Evolutionary conservation across 2,329 filamentous ascomycete genomes (phyloP).

Genomic region (Epichloe amarillans): DNA sequence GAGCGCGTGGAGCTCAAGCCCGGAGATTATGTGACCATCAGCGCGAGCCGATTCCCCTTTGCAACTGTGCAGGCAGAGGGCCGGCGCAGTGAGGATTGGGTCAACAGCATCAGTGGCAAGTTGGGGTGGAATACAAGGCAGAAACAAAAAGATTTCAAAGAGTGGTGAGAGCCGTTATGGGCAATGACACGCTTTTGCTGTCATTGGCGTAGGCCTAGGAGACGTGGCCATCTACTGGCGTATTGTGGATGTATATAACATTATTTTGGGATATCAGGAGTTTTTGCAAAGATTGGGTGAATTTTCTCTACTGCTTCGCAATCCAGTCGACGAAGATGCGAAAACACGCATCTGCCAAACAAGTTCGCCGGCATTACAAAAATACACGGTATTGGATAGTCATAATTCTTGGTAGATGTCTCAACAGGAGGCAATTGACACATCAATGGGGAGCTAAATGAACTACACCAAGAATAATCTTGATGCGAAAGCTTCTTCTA

Average conservation of each 20-base stretch:
- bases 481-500: too few relatives aligned
- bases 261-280: neutral
- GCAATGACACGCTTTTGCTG: too few relatives aligned
- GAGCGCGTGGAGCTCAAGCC: slow-evolving; percentile 69
- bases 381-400: too few relatives aligned
- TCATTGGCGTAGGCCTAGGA: too few relatives aligned
- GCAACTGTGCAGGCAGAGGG: slow-evolving; percentile 61
- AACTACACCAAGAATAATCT: too few relatives aligned
- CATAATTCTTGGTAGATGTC: too few relatives aligned
- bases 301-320: neutral
- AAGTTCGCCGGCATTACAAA: too few relatives aligned
- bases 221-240: too few relatives aligned
- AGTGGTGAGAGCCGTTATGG: slow-evolving; percentile 21
- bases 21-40: slow-evolving; percentile 76
- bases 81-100: slow-evolving; percentile 62
- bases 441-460: too few relatives aligned
- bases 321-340: too few relatives aligned
- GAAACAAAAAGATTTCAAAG: slow-evolving; percentile 52
- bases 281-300: neutral
- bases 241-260: neutral
- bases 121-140: slow-evolving; percentile 71
- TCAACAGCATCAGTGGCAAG: slow-evolving; percentile 67
- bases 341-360: too few relatives aligned
- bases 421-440: too few relatives aligned
- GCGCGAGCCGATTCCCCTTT: slow-evolving; percentile 68